phyloP scores from a whole-genome alignment of 2,329 filamentous ascomycete genomes.

The Falciphora oryzae region DNA sequence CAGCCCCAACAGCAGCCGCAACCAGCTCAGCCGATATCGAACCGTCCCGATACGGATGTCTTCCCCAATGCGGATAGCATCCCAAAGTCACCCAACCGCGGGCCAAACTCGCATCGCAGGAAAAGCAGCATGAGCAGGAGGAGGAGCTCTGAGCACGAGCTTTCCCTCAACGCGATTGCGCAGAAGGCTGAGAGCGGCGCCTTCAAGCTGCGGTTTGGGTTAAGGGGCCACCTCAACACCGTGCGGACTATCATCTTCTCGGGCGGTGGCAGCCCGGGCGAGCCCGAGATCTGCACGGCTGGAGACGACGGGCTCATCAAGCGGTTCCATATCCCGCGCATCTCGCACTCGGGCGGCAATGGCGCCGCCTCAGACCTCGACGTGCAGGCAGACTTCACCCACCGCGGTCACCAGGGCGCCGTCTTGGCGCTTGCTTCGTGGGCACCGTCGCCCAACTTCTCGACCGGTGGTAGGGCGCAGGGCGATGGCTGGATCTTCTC shows the following conservation, averaged over 20 bases:
- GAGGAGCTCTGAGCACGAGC: conserved; percentile 62
- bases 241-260: conserved; percentile 95
- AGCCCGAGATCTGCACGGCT: conserved; percentile 94
- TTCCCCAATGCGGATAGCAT: conserved; percentile 79
- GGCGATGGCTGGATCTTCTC: conserved; percentile 99
- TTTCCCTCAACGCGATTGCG: conserved; percentile 41
- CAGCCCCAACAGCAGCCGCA: conserved; percentile 34
- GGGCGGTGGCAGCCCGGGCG: conserved; percentile 87
- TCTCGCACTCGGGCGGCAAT: conserved; percentile 34
- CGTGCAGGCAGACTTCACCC: conserved; percentile 89
- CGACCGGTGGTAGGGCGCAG: conserved; percentile 77
- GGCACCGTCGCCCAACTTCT: conserved; percentile 81
- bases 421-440: conserved; percentile 84
- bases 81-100: conserved; percentile 73
- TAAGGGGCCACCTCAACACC: conserved; percentile 88
- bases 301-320: conserved; percentile 96
- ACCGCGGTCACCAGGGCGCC: conserved; percentile 85
- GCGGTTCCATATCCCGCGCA: conserved; percentile 92
- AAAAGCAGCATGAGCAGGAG: conserved; percentile 74
- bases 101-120: conserved; percentile 64
- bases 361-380: conserved; percentile 70
- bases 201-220: conserved; percentile 89
- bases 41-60: conserved; percentile 76
- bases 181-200: conserved; percentile 65
- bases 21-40: conserved; percentile 37